A percentile compares a stretch with the other conserved stretches of the same genome.
phyloP scores from a whole-genome alignment of 495 filamentous ascomycete genomes.

The Coniosporium apollinis region DNA sequence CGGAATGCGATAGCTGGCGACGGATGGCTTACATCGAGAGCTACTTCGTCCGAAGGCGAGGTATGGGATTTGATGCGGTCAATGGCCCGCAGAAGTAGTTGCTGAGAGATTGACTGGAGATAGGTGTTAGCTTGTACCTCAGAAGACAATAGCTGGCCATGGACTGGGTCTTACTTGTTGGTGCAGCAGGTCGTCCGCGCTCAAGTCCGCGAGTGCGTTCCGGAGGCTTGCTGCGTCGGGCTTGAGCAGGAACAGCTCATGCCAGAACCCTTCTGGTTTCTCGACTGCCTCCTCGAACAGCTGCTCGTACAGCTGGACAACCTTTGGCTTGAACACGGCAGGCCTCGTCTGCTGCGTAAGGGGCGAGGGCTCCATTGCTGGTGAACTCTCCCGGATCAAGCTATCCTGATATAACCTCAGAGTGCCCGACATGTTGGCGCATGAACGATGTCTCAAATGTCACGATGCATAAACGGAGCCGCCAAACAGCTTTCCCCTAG shows the following conservation, averaged over 20 bases:
- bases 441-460: no score
- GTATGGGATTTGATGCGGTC: constrained; percentile 45
- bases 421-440: no score
- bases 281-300: constrained; percentile 59
- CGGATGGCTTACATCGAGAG: constrained; percentile 59
- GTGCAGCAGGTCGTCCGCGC: constrained; percentile 57
- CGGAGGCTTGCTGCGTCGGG: constrained; percentile 54
- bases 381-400: no score
- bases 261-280: constrained; percentile 83
- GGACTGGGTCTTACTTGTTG: constrained; percentile 44
- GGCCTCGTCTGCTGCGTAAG: constrained; percentile 86
- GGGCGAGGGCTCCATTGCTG: constrained; percentile 69
- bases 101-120: constrained; percentile 47
- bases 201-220: constrained; percentile 46
- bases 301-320: constrained; percentile 73
- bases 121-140: background rate
- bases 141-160: constrained; percentile 1
- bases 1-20: background rate
- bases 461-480: no score
- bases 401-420: no score
- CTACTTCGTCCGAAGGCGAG: constrained; percentile 53
- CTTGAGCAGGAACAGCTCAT: constrained; percentile 78
- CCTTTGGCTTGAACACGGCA: constrained; percentile 81
- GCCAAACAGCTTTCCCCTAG: no score
- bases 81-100: constrained; percentile 60